A percentile compares a stretch with the other conserved stretches of the same genome.
Evolutionary conservation across 2,329 filamentous ascomycete genomes (phyloP).

Genomic region (Talaromyces sp.): DNA sequence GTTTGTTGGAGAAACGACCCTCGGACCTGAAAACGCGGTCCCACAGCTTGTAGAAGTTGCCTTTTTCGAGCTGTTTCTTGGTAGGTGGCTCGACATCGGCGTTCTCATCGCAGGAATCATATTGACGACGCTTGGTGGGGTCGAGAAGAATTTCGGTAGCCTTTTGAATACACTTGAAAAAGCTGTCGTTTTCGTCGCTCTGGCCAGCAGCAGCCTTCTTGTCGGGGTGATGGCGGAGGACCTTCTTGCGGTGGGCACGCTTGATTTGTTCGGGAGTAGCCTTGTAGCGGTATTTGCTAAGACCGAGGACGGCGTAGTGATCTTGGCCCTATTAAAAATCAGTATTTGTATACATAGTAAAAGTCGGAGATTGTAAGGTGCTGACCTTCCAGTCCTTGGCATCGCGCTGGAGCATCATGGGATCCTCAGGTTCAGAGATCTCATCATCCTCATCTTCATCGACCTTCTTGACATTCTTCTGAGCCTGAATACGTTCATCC

Average conservation of each 20-base stretch:
- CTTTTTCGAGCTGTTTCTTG: constrained; percentile 84
- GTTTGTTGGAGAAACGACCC: constrained; percentile 83
- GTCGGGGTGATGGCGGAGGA: constrained; percentile 96
- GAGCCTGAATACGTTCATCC: constrained; percentile 95
- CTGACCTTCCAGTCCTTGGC: constrained; percentile 99
- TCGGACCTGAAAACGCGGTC: constrained; percentile 84
- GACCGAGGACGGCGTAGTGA: constrained; percentile 92
- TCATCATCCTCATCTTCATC: constrained; percentile 89
- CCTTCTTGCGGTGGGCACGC: constrained; percentile 98
- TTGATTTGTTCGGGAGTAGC: constrained; percentile 99
- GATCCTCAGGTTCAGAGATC: constrained; percentile 90
- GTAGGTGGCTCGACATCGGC: constrained; percentile 87
- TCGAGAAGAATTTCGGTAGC: constrained; percentile 91
- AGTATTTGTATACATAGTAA: too few relatives aligned
- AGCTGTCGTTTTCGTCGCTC: constrained; percentile 83
- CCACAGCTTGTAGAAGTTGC: constrained; percentile 97
- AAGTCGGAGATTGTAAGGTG: background rate
- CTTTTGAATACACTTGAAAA: constrained; percentile 99
- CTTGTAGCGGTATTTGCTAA: constrained; percentile 86
- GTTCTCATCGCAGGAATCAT: constrained; percentile 91
- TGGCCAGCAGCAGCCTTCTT: constrained; percentile 92
- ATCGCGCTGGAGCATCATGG: constrained; percentile 84
- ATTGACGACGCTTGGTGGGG: constrained; percentile 88
- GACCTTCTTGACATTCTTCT: constrained; percentile 90
- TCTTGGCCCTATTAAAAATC: constrained; percentile 68